Conservation (phyloP, 805 yeast species). For the Middelhovenomyces tepae region DNA sequence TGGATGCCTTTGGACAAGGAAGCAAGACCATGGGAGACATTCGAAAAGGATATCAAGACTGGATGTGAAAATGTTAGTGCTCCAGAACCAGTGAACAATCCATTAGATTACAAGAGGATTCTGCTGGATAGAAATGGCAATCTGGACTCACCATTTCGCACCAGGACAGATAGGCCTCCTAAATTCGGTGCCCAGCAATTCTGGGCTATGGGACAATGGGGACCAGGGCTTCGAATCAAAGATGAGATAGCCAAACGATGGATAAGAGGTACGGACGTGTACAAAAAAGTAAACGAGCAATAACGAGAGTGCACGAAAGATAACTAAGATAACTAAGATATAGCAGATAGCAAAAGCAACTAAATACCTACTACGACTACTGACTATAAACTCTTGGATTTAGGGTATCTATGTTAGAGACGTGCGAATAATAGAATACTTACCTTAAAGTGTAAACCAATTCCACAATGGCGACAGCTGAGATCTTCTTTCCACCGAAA, state of each 20-base stretch:
- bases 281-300: not conserved
- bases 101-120: conserved; percentile 22
- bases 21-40: conserved; percentile 52
- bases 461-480: conserved; percentile 24
- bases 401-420: too few relatives aligned
- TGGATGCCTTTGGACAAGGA: conserved; percentile 49
- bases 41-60: conserved; percentile 13
- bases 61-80: conserved; percentile 1
- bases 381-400: too few relatives aligned
- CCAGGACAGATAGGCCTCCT: conserved; percentile 29
- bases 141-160: too few relatives aligned
- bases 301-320: not conserved
- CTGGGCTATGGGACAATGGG: conserved; percentile 66
- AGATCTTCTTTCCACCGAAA: conserved; percentile 27
- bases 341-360: too few relatives aligned
- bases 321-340: too few relatives aligned
- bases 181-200: conserved; percentile 40
- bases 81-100: conserved; percentile 9
- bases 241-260: conserved; percentile 50
- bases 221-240: conserved; percentile 38
- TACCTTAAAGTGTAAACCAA: conserved; percentile 24
- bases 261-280: conserved; percentile 35
- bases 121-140: conserved; percentile 18
- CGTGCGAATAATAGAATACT: too few relatives aligned
- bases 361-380: too few relatives aligned